Conservation (phyloP, 371 early-diverging fungal species). For the Syncephalastrum contaminatum region DNA sequence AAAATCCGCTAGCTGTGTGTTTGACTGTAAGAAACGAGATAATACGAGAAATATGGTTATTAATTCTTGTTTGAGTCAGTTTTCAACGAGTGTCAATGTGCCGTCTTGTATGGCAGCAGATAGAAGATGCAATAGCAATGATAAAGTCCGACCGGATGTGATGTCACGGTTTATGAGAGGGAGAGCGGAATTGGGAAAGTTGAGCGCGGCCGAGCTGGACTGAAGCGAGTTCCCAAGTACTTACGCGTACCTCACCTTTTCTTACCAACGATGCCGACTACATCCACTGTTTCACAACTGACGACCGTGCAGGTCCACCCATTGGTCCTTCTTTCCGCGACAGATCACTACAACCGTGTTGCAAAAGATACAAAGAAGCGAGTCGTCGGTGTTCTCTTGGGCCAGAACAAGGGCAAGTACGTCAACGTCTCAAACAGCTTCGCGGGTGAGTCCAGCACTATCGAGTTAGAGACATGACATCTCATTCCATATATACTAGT, state of each 20-base stretch:
- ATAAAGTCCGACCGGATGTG: no score
- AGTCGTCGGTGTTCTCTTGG: conserved; percentile 99
- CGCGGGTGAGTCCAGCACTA: conserved; percentile 74
- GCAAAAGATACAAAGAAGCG: conserved; percentile 95
- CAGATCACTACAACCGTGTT: conserved; percentile 99
- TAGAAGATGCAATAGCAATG: no score
- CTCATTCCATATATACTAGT: conserved; percentile 51
- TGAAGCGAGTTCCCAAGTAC: not conserved
- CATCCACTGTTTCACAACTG: conserved; percentile 41
- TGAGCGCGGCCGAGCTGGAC: no score
- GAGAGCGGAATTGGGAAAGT: no score
- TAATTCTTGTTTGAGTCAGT: no score
- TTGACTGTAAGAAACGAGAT: no score
- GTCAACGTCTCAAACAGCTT: conserved; percentile 98
- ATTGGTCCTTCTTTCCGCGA: conserved; percentile 96
- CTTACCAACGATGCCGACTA: conserved; percentile 31
- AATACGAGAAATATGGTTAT: no score
- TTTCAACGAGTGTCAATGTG: no score
- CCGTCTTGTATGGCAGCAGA: no score
- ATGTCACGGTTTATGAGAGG: no score
- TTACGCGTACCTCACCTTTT: conserved; percentile 3
- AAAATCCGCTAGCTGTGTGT: no score
- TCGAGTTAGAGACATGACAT: not conserved
- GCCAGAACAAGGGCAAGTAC: conserved; percentile 84
- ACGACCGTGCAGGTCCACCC: conserved; percentile 93